These are phyloP conservation scores for Neopestalotiopsis clavispora DNA, from an alignment of 2,329 filamentous ascomycete genomes.

Conservation along the genomic window DNA sequence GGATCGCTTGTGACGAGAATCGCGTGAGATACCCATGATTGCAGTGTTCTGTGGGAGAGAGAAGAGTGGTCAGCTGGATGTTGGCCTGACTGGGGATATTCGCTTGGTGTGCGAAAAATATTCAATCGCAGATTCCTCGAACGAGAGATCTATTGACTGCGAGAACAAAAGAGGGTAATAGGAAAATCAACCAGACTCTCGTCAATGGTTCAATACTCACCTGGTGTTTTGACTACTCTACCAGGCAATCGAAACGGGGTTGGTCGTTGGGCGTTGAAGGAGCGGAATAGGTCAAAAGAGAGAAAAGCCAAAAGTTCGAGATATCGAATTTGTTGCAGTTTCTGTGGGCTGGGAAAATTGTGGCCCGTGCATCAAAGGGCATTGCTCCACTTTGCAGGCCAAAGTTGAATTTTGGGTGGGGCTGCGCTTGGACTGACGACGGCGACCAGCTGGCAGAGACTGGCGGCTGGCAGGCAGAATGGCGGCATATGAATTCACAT, in stretches of 20 bases:
- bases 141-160: background rate
- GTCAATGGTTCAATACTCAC: conserved; percentile 7
- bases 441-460: background rate
- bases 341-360: conserved; percentile 9
- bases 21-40: conserved; percentile 99
- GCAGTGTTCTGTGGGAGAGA: conserved; percentile 59
- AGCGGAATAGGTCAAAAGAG: conserved; percentile 13
- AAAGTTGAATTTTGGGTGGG: background rate
- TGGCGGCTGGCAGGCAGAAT: background rate
- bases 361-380: conserved; percentile 9
- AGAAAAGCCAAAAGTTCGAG: conserved; percentile 13
- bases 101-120: background rate
- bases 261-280: conserved; percentile 10
- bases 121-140: background rate
- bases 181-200: background rate
- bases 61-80: conserved; percentile 2
- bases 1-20: conserved; percentile 99
- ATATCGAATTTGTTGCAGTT: conserved; percentile 7
- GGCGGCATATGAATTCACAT: background rate
- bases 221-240: conserved; percentile 14
- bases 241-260: conserved; percentile 17
- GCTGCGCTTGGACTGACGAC: background rate
- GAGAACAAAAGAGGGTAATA: background rate
- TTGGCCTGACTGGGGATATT: background rate
- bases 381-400: conserved; percentile 2